Percentiles rank a stretch among this genome's conserved stretches.
Evolutionary conservation across 116 monocot genomes (phyloP).

Genomic region (Zostera marina): DNA sequence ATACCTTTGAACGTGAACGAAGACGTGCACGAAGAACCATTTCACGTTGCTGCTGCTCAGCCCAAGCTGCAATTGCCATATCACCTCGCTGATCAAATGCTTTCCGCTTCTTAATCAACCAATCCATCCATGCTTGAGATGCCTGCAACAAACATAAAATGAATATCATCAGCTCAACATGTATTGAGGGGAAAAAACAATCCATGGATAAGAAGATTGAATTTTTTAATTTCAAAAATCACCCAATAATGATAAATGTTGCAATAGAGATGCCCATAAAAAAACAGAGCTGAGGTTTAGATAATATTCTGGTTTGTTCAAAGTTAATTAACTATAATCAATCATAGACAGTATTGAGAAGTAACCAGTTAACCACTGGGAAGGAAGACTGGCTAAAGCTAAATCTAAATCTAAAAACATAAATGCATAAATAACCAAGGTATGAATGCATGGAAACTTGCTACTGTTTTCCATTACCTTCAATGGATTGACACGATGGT

Average conservation of each 20-base stretch:
- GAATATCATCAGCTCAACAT: background rate
- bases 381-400: background rate
- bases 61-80: slow-evolving; percentile 97
- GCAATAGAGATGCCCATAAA: too few relatives aligned
- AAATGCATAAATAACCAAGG: background rate
- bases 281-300: too few relatives aligned
- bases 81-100: slow-evolving; percentile 95
- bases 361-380: too few relatives aligned
- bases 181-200: too few relatives aligned
- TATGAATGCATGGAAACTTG: too few relatives aligned
- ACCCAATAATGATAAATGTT: too few relatives aligned
- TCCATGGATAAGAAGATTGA: background rate
- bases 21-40: slow-evolving; percentile 73
- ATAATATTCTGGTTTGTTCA: too few relatives aligned
- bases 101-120: slow-evolving; percentile 95
- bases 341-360: too few relatives aligned
- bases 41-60: slow-evolving; percentile 91
- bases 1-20: slow-evolving; percentile 86
- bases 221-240: background rate
- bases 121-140: slow-evolving; percentile 96
- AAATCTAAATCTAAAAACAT: background rate
- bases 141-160: slow-evolving; percentile 33
- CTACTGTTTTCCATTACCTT: slow-evolving; percentile 28
- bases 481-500: slow-evolving; percentile 73
- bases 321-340: too few relatives aligned